Conservation (phyloP, 169 alveolate genomes). For the Miamiensis avidus region DNA sequence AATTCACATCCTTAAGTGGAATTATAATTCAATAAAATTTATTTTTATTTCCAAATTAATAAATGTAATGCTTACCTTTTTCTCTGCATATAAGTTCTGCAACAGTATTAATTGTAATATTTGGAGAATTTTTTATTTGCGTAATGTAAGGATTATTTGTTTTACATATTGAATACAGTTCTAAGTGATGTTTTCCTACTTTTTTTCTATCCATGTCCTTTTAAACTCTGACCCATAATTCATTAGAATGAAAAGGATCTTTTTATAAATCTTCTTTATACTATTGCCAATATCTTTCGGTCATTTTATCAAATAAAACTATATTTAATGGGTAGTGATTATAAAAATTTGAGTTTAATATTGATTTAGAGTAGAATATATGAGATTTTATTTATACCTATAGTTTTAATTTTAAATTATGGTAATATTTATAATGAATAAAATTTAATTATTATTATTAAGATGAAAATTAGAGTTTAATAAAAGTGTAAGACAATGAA, state of each 20-base stretch:
- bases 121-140: constrained; percentile 42
- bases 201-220: constrained; percentile 41
- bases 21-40: background rate
- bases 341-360: too few relatives aligned
- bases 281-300: constrained; percentile 48
- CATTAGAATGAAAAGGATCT: constrained; percentile 42
- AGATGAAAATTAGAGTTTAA: too few relatives aligned
- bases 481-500: too few relatives aligned
- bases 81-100: constrained; percentile 42
- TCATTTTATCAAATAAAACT: constrained; percentile 32
- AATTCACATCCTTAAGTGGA: constrained; percentile 43
- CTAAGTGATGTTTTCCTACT: constrained; percentile 43
- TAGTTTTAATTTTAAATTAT: too few relatives aligned
- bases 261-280: constrained; percentile 29
- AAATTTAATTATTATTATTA: too few relatives aligned
- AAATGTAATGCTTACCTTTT: background rate
- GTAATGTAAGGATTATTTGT: constrained; percentile 42
- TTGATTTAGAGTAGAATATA: too few relatives aligned
- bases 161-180: constrained; percentile 42
- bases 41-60: background rate
- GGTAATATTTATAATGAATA: too few relatives aligned
- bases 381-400: too few relatives aligned
- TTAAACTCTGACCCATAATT: constrained; percentile 47
- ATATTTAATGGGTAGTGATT: too few relatives aligned
- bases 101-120: constrained; percentile 43